A percentile compares a stretch with the other conserved stretches of the same genome.
These are phyloP conservation scores for Candida sojae DNA, from an alignment of 1,139 yeast species.

Conservation along the genomic window DNA sequence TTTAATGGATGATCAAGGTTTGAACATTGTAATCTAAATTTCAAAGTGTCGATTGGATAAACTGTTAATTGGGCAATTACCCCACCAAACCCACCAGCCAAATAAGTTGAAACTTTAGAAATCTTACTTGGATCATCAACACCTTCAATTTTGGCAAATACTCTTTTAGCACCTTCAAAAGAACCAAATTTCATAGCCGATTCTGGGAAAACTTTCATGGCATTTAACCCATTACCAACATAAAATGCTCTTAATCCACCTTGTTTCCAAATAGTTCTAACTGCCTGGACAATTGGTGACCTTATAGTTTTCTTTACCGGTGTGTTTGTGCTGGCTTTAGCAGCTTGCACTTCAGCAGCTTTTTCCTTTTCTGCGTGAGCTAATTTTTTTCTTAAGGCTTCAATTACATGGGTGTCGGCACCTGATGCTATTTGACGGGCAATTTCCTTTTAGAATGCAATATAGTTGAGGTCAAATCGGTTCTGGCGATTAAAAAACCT, in stretches of 20 bases:
- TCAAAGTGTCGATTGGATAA: slow-evolving; percentile 94
- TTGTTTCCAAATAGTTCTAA: slow-evolving; percentile 77
- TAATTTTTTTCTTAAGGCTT: slow-evolving; percentile 33
- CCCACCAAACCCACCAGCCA: slow-evolving; percentile 97
- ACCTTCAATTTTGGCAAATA: slow-evolving; percentile 78
- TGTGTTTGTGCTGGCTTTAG: slow-evolving; percentile 25
- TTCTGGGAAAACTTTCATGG: slow-evolving; percentile 93
- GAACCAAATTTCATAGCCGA: slow-evolving; percentile 97
- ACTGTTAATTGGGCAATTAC: slow-evolving; percentile 89
- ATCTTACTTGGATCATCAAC: slow-evolving; percentile 69
- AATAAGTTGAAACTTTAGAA: slow-evolving; percentile 76
- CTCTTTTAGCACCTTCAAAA: slow-evolving; percentile 81
- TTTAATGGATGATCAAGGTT: slow-evolving; percentile 59
- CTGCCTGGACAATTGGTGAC: slow-evolving; percentile 79
- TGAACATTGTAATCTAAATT: slow-evolving; percentile 81
- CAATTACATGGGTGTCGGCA: slow-evolving; percentile 37
- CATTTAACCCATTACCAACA: slow-evolving; percentile 93
- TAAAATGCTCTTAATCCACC: slow-evolving; percentile 89
- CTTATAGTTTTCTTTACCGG: slow-evolving; percentile 39
- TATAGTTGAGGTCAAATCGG: slow-evolving; percentile 73
- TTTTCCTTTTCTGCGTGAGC: slow-evolving; percentile 26
- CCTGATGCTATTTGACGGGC: slow-evolving; percentile 43
- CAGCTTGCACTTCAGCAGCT: slow-evolving; percentile 15
- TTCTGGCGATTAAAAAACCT: slow-evolving; percentile 90
- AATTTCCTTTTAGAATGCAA: slow-evolving; percentile 57